Conservation (phyloP, 345 rosid species). For the Stellera chamaejasme region DNA sequence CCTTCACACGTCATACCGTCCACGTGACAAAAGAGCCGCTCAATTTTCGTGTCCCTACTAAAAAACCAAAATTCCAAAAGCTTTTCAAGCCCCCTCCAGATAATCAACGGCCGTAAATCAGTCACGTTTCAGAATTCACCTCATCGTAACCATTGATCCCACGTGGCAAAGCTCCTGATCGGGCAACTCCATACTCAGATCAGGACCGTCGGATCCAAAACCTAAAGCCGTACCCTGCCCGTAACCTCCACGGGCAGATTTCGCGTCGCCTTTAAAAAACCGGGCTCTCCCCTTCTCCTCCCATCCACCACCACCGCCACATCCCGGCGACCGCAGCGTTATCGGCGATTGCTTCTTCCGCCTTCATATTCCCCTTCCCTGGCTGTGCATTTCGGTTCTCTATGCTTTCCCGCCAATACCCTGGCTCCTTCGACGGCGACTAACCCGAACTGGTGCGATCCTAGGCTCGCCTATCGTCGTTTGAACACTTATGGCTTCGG, state of each 20-base stretch:
- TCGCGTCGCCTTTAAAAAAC: slow-evolving; percentile 28
- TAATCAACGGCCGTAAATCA: not conserved
- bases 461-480: not conserved
- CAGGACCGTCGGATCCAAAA: slow-evolving; percentile 16
- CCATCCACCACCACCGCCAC: slow-evolving; percentile 3
- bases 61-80: slow-evolving; percentile 5
- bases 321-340: slow-evolving; percentile 13
- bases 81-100: slow-evolving; percentile 12
- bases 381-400: not conserved
- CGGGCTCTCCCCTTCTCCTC: slow-evolving; percentile 5
- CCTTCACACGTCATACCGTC: no score
- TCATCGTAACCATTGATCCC: no score
- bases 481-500: slow-evolving; percentile 25
- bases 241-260: slow-evolving; percentile 25
- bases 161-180: slow-evolving; percentile 2
- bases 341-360: slow-evolving; percentile 9
- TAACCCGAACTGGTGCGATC: slow-evolving; percentile 2
- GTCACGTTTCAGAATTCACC: not conserved
- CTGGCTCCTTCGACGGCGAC: slow-evolving; percentile 6
- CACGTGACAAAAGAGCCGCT: no score
- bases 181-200: slow-evolving; percentile 15
- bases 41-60: not conserved
- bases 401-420: slow-evolving; percentile 4
- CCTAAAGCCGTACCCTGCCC: slow-evolving; percentile 25
- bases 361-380: not conserved